Evolutionary conservation across 108 stramenopile species (phyloP), one percentile per base, ranked within the genome.

Genomic region (Licmophora abbreviata): DNA sequence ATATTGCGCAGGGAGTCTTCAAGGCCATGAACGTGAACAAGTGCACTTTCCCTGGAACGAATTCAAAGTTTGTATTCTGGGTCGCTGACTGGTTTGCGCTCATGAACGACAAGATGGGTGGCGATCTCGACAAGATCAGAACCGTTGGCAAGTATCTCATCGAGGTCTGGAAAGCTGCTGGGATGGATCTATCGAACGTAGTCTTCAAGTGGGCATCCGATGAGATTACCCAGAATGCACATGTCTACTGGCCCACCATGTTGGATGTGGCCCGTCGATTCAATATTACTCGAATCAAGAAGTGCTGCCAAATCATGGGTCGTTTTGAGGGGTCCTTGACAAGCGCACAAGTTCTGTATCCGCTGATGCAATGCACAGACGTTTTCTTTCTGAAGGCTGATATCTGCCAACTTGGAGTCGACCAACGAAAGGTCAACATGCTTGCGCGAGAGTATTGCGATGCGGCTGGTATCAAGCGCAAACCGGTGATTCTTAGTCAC

Each of bases 71-170:
- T 63, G 81, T 91, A 66, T 99, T 99, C 63, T 99, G 99, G 99
- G 97, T 99, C 3, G 99, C 99, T 7, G 99, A 99, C 62, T 99
- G 99, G 99, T 99, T 99, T 60, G 99, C 99, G 14, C 82, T 97
- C 33, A 94, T 99, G 92, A 99, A 99, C 62, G 97, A 98, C 76
- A 99, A 99, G 63, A 95, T 98, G 94, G 95, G 94, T 18, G 95
- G 95, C n/a, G 95, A 96, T 58, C 51, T 96, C 48, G 77, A 77
- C 36, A 95, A 95, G 63, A 89, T 95, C 56, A 73, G 79, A 48
- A 83, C 76, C 12, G 97, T 98, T 12, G 99, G 99, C 36, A 55
- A 93, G 51, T 99, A 99, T 66, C 70, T 99, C 46, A 95, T 97
- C 40, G 95, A 99, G 66, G 97, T 99, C 29, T 99, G 99, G 99